Base-by-base conservation (phyloP, 805 yeast species). In the Candida pseudoglaebosa region DNA sequence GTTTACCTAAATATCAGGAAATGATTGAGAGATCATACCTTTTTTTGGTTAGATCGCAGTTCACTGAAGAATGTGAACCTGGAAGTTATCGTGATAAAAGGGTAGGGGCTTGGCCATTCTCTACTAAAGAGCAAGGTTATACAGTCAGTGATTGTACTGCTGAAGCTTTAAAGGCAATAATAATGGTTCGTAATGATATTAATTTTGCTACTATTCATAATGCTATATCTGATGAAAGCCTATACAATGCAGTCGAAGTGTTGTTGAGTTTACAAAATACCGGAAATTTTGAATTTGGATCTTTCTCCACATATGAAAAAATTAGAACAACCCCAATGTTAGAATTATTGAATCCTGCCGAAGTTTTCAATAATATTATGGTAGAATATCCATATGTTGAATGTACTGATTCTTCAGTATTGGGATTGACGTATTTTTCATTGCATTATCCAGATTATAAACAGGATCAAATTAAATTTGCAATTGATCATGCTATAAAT, bases 301-400 rank as follows among this genome's bases (percentile, higher is more conserved):
- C 98, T 1, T 93, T 89, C 62, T 84, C 97, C 0, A 78, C 96
- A 0, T 93, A 93, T 60, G 99, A 93, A 56, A 72, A 68, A 38
- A 91, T 87, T 45, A 81, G 89, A 48, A 89, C 95, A 0, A 78
- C 95, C 0, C 78, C 88, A 10, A 43, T 78, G 28, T 54, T 93
- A 42, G 99, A 93, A 56, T 52, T 62, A 37, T 65, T 93, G 41
- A 91, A 91, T 49, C 98, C 99, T 0, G 99, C 99, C 1, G 99
- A 93, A 58, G 99, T 93, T 0, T 93, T 93, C 63, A 96, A 95
- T 41, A 90, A 93, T 50, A 93, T 93, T 42, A 93, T 93, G 99
- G 95, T 93, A 18, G 99, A 93, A 61, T 93, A 87, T 57, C 98
- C 99, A 0, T 93, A 93, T 55, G 97, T 95, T 15, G 99, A 93